phyloP scores from a whole-genome alignment of 805 yeast species.

The Candida koratica region DNA sequence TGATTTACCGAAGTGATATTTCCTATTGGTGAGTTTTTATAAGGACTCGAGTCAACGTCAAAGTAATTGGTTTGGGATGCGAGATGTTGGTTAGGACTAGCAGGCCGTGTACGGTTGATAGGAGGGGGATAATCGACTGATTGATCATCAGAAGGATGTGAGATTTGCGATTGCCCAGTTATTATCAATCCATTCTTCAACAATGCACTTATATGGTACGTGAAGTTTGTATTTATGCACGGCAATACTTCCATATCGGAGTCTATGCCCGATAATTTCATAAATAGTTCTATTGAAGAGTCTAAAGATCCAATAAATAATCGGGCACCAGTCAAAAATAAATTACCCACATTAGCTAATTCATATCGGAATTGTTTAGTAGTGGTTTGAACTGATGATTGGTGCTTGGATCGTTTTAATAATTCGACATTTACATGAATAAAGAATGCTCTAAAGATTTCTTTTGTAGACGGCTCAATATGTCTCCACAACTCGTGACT shows the following conservation, averaged over 20 bases:
- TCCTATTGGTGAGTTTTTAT: slow-evolving; percentile 6
- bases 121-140: slow-evolving; percentile 22
- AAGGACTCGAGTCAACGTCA: not conserved
- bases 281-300: slow-evolving; percentile 72
- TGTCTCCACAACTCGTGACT: slow-evolving; percentile 63
- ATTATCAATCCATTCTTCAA: slow-evolving; percentile 66
- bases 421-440: slow-evolving; percentile 77
- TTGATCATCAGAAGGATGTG: slow-evolving; percentile 62
- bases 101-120: slow-evolving; percentile 21
- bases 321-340: slow-evolving; percentile 77
- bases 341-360: slow-evolving; percentile 79
- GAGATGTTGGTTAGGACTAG: slow-evolving; percentile 17
- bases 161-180: slow-evolving; percentile 89
- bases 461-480: slow-evolving; percentile 58
- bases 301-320: slow-evolving; percentile 81
- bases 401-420: slow-evolving; percentile 58
- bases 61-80: slow-evolving; percentile 8
- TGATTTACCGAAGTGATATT: slow-evolving; percentile 11
- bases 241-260: slow-evolving; percentile 60
- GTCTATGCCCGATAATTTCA: slow-evolving; percentile 60
- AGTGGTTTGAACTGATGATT: slow-evolving; percentile 24
- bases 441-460: slow-evolving; percentile 70
- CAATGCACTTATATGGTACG: slow-evolving; percentile 80
- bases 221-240: slow-evolving; percentile 77
- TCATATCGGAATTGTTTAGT: slow-evolving; percentile 64